A percentile compares a stretch with the other conserved stretches of the same genome.
Conservation (phyloP, 2,329 filamentous ascomycete genomes). For the Botrytis fragariae region DNA sequence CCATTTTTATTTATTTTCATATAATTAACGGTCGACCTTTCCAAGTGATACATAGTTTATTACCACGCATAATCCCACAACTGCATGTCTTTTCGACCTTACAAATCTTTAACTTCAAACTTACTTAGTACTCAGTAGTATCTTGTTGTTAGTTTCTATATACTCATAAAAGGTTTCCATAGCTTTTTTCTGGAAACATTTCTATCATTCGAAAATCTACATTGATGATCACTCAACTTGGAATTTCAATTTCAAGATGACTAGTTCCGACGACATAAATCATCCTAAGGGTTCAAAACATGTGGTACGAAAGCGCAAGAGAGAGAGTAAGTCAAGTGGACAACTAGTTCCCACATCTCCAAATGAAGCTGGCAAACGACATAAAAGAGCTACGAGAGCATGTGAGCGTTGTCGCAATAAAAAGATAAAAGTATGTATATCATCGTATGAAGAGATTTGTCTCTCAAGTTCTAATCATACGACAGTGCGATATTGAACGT, state of each 20-base stretch:
- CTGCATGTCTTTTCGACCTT: not conserved
- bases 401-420: conserved; percentile 17
- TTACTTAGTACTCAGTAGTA: not conserved
- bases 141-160: not conserved
- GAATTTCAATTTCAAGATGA: not conserved
- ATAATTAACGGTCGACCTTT: conserved; percentile 4
- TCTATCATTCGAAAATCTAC: not conserved
- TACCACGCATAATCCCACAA: not conserved
- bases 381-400: conserved; percentile 14
- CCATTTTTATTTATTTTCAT: conserved; percentile 7
- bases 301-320: conserved; percentile 8
- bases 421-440: conserved; percentile 10
- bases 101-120: not conserved
- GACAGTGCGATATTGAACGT: conserved; percentile 8
- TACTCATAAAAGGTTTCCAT: not conserved
- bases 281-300: not conserved
- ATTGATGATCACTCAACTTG: not conserved
- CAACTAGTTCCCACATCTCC: not conserved
- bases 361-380: not conserved
- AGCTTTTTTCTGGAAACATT: not conserved
- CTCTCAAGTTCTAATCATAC: not conserved
- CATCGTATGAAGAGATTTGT: not conserved
- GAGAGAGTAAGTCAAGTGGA: not conserved
- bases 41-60: not conserved
- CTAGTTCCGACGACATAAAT: not conserved